A percentile compares a stretch with the other conserved stretches of the same genome.
These are phyloP conservation scores for Didymella segeticola DNA, from an alignment of 2,329 filamentous ascomycete species.

Conservation along the genomic window DNA sequence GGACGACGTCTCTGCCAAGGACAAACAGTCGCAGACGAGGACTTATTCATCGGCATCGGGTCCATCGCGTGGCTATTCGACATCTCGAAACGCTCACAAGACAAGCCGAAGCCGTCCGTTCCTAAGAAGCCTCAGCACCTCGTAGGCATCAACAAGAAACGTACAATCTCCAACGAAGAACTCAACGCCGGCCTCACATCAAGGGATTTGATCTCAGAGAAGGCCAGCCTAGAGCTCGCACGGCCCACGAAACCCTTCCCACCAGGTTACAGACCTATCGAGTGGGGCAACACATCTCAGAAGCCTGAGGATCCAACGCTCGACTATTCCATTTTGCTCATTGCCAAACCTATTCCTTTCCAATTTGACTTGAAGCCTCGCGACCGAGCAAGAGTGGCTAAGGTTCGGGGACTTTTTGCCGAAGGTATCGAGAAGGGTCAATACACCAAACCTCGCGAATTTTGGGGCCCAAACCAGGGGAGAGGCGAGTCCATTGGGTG, in stretches of 20 bases:
- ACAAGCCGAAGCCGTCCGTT: slow-evolving; percentile 12
- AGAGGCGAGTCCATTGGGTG: slow-evolving; percentile 42
- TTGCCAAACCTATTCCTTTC: slow-evolving; percentile 56
- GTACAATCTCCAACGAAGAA: slow-evolving; percentile 47
- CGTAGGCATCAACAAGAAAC: slow-evolving; percentile 41
- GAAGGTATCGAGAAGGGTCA: slow-evolving; percentile 49
- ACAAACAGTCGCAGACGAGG: slow-evolving; percentile 51
- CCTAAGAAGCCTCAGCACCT: slow-evolving; percentile 23
- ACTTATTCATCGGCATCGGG: slow-evolving; percentile 52
- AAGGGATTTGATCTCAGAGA: slow-evolving; percentile 29
- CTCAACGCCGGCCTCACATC: slow-evolving; percentile 39
- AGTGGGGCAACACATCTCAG: slow-evolving; percentile 32
- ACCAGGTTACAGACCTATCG: slow-evolving; percentile 29
- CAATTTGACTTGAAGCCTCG: slow-evolving; percentile 51
- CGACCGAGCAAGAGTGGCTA: slow-evolving; percentile 36
- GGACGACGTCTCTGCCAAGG: slow-evolving; percentile 58
- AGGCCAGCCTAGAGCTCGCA: slow-evolving; percentile 24
- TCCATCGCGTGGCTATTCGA: slow-evolving; percentile 56
- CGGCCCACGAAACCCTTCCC: slow-evolving; percentile 7
- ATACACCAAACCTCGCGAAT: slow-evolving; percentile 46
- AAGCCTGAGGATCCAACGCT: slow-evolving; percentile 52
- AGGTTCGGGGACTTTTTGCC: slow-evolving; percentile 44
- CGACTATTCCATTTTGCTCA: slow-evolving; percentile 53
- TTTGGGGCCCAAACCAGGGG: slow-evolving; percentile 50
- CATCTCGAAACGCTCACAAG: slow-evolving; percentile 36